phyloP scores from a whole-genome alignment of 2,329 filamentous ascomycete species.

The Trichoderma sp. region DNA sequence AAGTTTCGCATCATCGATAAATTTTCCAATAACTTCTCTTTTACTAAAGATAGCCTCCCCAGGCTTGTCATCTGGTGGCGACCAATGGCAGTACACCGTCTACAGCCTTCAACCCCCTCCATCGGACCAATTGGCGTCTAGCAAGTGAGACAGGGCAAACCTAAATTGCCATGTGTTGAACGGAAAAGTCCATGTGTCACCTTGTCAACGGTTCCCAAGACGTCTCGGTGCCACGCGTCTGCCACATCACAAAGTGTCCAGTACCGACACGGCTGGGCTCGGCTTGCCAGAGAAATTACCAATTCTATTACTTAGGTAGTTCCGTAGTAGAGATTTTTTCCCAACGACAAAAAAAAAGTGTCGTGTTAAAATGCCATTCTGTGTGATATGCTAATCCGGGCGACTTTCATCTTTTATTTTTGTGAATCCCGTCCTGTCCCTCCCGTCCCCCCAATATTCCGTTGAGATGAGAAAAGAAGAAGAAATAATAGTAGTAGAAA shows the following conservation, averaged over 20 bases:
- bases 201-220: not conserved
- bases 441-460: not conserved
- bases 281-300: not conserved
- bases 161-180: not conserved
- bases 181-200: not conserved
- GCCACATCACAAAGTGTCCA: not conserved
- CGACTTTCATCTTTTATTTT: conserved; percentile 4
- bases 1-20: not conserved
- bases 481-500: not conserved
- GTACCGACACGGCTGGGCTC: not conserved
- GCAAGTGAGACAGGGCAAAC: not conserved
- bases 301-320: conserved; percentile 9
- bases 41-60: not conserved
- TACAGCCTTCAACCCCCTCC: not conserved
- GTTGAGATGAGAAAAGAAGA: not conserved
- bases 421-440: conserved; percentile 12
- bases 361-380: conserved; percentile 8
- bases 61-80: not conserved
- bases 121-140: not conserved
- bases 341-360: not conserved
- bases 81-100: conserved; percentile 17
- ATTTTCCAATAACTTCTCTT: not conserved
- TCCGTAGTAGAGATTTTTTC: not conserved
- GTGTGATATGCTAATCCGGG: conserved; percentile 8
- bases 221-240: not conserved